Base-by-base conservation (phyloP, 2,329 filamentous ascomycete genomes). In the Fusarium oxysporum region DNA sequence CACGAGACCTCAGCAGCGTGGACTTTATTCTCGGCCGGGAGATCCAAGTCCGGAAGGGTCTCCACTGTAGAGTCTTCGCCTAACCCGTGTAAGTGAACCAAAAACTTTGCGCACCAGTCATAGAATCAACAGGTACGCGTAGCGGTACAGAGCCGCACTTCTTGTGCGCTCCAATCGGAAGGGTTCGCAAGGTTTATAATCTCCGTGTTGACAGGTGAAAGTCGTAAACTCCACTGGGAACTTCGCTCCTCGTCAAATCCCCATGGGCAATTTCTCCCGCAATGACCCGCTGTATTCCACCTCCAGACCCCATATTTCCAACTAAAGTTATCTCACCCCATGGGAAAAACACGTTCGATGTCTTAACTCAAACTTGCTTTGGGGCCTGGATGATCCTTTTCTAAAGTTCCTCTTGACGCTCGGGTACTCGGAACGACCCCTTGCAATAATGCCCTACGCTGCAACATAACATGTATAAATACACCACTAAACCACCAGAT, bases 71-170 rank as follows among this genome's bases (percentile, higher is more conserved):
- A 21, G 17, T 21, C 23, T 33, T 51, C 30, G 47, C 47, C 30
- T 35, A 51, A 35, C 16, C n/a, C n/a, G 38, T 57, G 30, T 35
- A 48, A 57, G 40, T 57, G 17, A 32, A 4, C 6, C 30, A 1
- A 43, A 10, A 56, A n/a, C 41, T 25, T 68, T 25, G 64, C 65
- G 65, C 65, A 43, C 65, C 65, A 68, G 67, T 57, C 65, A 68
- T 25, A 37, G 28, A n/a, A 38, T 51, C n/a, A 10, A 10, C 11
- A 7, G 28, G 16, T 19, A 43, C 21, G 19, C 40, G 37, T 19
- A 45, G 41, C 41, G 8, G 23, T 37, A 47, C 40, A 64, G 62
- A 67, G 62, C 62, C 45, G 64, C 62, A 67, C 43, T 45, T 4
- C 3, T 6, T 61, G 64, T n/a, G 64, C 64, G 62, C 64, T 32